A percentile compares a stretch with the other conserved stretches of the same genome.
Conservation (phyloP, 2,329 filamentous ascomycete species). For the Dothistroma pini region DNA sequence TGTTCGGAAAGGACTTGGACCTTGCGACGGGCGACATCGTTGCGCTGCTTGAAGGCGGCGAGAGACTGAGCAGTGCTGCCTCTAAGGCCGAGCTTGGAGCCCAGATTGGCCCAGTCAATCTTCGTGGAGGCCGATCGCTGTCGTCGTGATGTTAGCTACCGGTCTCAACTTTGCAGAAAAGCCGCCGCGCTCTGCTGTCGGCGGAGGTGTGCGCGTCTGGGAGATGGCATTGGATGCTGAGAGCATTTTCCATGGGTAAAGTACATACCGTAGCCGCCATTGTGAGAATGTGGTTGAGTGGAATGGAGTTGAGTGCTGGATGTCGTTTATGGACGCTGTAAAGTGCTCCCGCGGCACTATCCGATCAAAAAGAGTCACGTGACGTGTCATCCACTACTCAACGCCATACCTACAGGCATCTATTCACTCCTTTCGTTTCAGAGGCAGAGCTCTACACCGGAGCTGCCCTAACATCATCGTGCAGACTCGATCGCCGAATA, state of each 20-base stretch:
- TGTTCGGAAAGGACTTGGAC: constrained; percentile 79
- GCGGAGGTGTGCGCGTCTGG: constrained; percentile 3
- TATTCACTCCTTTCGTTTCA: too few species aligned
- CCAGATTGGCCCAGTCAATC: constrained; percentile 97
- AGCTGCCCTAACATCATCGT: too few species aligned
- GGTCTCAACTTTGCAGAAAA: constrained; percentile 2
- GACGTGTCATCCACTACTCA: too few species aligned
- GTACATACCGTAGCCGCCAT: constrained; percentile 34
- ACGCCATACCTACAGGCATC: too few species aligned
- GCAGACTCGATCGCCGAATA: too few species aligned
- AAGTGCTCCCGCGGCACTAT: neutral
- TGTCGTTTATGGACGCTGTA: neutral
- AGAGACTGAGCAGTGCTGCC: constrained; percentile 90
- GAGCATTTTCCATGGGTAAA: neutral
- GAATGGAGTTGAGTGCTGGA: neutral
- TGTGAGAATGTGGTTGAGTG: constrained; percentile 17
- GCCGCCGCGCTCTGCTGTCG: neutral
- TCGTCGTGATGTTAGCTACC: constrained; percentile 27
- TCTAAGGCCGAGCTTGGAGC: constrained; percentile 89
- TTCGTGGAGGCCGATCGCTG: constrained; percentile 98
- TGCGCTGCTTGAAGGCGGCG: constrained; percentile 98
- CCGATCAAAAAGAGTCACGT: neutral
- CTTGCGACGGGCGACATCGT: constrained; percentile 97
- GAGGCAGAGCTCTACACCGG: too few species aligned
- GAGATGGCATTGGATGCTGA: neutral